Evolutionary conservation across 495 filamentous ascomycete species (phyloP).

Genomic region (Xylaria telfairii): DNA sequence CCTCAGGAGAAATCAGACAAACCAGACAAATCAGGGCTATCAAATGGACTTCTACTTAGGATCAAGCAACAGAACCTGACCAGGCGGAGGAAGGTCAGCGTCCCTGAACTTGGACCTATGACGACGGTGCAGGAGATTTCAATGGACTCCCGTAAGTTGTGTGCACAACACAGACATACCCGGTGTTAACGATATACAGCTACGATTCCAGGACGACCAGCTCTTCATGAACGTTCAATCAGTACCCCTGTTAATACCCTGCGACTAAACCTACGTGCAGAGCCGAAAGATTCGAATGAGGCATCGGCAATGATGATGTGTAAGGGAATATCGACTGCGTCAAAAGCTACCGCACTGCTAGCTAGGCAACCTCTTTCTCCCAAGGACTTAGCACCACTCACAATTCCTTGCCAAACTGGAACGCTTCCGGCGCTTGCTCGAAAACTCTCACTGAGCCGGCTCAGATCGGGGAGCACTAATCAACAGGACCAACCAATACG

Average conservation of each 20-base stretch:
- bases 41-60: constrained; percentile 51
- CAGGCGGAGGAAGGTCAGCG: constrained; percentile 66
- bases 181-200: constrained; percentile 54
- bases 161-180: background rate
- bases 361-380: constrained; percentile 54
- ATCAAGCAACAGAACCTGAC: constrained; percentile 60
- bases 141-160: constrained; percentile 75
- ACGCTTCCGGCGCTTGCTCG: constrained; percentile 43
- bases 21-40: constrained; percentile 35
- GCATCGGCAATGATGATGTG: constrained; percentile 26
- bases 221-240: constrained; percentile 70
- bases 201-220: constrained; percentile 73
- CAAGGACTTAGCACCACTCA: constrained; percentile 56
- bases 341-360: constrained; percentile 32
- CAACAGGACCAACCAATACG: constrained; percentile 43
- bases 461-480: constrained; percentile 48
- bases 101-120: constrained; percentile 70
- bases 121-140: constrained; percentile 69
- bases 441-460: constrained; percentile 46
- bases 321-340: constrained; percentile 3
- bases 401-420: constrained; percentile 54
- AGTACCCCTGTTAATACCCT: constrained; percentile 64
- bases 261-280: constrained; percentile 52
- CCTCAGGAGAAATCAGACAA: constrained; percentile 51
- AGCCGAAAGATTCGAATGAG: constrained; percentile 40